Percentiles rank a stretch among this genome's conserved stretches.
Conservation (phyloP, 352 stramenopile species). For the Phytophthora citrophthora region DNA sequence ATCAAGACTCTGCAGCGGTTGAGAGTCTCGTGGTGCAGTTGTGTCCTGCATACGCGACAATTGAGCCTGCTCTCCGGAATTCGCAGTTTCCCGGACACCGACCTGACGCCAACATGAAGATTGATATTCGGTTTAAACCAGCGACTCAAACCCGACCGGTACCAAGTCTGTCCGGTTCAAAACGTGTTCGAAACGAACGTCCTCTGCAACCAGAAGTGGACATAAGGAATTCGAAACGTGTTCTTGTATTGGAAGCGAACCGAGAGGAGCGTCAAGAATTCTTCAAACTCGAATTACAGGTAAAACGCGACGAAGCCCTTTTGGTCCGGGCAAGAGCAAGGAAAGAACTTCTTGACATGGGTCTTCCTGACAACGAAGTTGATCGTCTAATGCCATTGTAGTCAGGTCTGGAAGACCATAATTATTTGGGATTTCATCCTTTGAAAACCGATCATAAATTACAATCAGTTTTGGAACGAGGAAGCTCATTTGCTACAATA, state of each 20-base stretch:
- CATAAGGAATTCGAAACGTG: neutral
- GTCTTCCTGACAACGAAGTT: conserved; percentile 35
- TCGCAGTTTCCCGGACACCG: neutral
- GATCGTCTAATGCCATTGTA: conserved; percentile 46
- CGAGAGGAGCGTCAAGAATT: conserved; percentile 39
- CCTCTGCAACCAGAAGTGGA: neutral
- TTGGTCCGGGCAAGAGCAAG: conserved; percentile 42
- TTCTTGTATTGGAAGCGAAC: conserved; percentile 18
- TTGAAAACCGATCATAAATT: too few species aligned
- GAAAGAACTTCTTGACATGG: conserved; percentile 49
- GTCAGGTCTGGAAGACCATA: neutral
- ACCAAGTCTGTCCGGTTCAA: neutral
- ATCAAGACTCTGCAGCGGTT: conserved; percentile 1
- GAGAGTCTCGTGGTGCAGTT: conserved; percentile 8
- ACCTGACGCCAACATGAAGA: neutral
- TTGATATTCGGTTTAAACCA: conserved; percentile 8
- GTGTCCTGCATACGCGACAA: conserved; percentile 11
- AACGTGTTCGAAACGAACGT: conserved; percentile 1
- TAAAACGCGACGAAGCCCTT: conserved; percentile 45
- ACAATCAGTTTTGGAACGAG: too few species aligned
- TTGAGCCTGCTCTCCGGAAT: neutral
- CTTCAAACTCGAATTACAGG: conserved; percentile 49
- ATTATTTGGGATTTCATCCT: too few species aligned
- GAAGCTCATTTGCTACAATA: conserved; percentile 1
- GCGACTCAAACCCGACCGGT: neutral